These are phyloP conservation scores for Gaertneriomyces sp. DNA, from an alignment of 192 early-diverging fungal species.

Conservation along the genomic window DNA sequence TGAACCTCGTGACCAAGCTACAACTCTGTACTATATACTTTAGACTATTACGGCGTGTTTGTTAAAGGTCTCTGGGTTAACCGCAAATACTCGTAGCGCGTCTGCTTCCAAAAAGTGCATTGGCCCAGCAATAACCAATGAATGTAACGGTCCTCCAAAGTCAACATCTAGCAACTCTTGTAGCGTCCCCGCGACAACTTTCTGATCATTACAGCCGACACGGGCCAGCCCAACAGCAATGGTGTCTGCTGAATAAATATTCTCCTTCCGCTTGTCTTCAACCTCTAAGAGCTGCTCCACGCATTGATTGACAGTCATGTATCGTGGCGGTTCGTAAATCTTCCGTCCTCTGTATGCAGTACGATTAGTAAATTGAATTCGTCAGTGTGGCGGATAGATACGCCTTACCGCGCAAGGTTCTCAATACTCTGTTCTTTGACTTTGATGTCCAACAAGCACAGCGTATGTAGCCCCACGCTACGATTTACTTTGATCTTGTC, in stretches of 20 bases:
- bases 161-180: conserved; percentile 76
- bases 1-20: too few relatives aligned
- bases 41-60: conserved; percentile 15
- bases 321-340: conserved; percentile 97
- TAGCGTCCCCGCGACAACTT: conserved; percentile 84
- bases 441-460: conserved; percentile 97
- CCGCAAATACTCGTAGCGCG: conserved; percentile 72
- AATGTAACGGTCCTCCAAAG: conserved; percentile 94
- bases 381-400: background rate
- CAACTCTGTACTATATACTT: too few relatives aligned
- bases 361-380: too few relatives aligned
- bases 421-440: conserved; percentile 96
- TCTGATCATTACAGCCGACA: conserved; percentile 77
- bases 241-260: conserved; percentile 63
- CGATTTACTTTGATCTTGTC: conserved; percentile 86
- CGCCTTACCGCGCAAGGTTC: conserved; percentile 76
- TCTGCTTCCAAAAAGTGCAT: conserved; percentile 95
- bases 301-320: conserved; percentile 95
- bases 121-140: conserved; percentile 82
- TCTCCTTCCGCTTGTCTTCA: conserved; percentile 65
- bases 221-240: conserved; percentile 90
- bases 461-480: conserved; percentile 81
- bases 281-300: conserved; percentile 90
- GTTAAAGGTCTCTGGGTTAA: conserved; percentile 46
- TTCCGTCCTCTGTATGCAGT: conserved; percentile 59